Conservation (phyloP, 2,329 filamentous ascomycete species). For the Beauveria rudraprayagi region DNA sequence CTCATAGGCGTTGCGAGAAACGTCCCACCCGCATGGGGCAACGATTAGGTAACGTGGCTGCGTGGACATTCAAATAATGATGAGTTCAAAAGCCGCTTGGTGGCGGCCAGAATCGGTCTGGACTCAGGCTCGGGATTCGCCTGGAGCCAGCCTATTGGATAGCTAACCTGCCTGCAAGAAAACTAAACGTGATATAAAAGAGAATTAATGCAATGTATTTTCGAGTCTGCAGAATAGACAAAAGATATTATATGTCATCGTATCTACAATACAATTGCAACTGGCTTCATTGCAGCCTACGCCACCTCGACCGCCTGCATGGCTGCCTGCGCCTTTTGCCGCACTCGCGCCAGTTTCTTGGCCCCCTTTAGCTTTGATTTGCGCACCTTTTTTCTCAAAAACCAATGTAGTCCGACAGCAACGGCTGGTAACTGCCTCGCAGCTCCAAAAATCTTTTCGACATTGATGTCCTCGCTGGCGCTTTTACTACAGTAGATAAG, state of each 20-base stretch:
- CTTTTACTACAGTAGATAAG: conserved; percentile 54
- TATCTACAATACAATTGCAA: neutral
- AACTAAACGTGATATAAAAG: neutral
- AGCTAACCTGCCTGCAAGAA: neutral
- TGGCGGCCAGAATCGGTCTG: conserved; percentile 7
- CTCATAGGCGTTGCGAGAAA: neutral
- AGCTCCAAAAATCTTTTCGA: conserved; percentile 60
- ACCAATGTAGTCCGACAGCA: conserved; percentile 67
- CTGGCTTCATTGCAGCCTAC: neutral
- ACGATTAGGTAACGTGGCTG: conserved; percentile 7
- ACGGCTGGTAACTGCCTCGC: conserved; percentile 59
- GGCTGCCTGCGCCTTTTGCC: conserved; percentile 25
- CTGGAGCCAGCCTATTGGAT: neutral
- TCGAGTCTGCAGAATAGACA: neutral
- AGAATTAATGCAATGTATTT: neutral
- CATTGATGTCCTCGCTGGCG: conserved; percentile 43
- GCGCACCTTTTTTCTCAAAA: conserved; percentile 65
- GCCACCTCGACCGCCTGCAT: conserved; percentile 14
- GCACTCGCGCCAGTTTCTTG: conserved; percentile 32
- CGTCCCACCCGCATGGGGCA: neutral
- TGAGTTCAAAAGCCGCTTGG: neutral
- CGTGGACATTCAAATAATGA: neutral
- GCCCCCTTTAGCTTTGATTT: conserved; percentile 52
- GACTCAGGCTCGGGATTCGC: neutral
- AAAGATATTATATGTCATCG: neutral